Percentiles rank a stretch among this genome's conserved stretches.
These are phyloP conservation scores for Septoria linicola DNA, from an alignment of 2,329 filamentous ascomycete genomes.

Conservation along the genomic window DNA sequence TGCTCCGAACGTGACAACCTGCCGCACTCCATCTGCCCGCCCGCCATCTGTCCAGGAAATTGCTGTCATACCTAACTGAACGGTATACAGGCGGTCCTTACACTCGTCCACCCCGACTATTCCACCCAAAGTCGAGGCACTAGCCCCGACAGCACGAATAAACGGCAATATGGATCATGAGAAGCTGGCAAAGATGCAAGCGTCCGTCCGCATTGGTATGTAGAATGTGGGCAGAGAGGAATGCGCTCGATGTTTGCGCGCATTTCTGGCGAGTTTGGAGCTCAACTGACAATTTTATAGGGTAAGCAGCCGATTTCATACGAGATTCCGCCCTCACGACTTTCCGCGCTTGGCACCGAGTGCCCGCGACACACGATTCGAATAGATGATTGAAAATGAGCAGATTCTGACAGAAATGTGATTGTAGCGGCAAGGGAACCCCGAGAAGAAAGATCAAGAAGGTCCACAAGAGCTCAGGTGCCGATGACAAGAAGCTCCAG, in stretches of 20 bases:
- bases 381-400: not conserved
- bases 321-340: not conserved
- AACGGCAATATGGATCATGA: slow-evolving; percentile 59
- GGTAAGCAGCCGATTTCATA: slow-evolving; percentile 32
- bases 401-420: slow-evolving; percentile 26
- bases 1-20: slow-evolving; percentile 8
- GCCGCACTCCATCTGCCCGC: slow-evolving; percentile 11
- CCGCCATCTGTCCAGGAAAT: slow-evolving; percentile 27
- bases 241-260: not conserved
- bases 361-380: not conserved
- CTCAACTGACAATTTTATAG: slow-evolving; percentile 32
- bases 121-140: slow-evolving; percentile 12
- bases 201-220: slow-evolving; percentile 70
- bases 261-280: not conserved
- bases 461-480: slow-evolving; percentile 84
- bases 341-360: slow-evolving; percentile 5
- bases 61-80: slow-evolving; percentile 25
- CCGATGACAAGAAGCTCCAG: slow-evolving; percentile 99
- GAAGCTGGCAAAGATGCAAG: slow-evolving; percentile 66
- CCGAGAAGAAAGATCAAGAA: slow-evolving; percentile 98
- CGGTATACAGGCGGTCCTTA: slow-evolving; percentile 25
- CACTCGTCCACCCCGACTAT: slow-evolving; percentile 2
- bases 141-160: slow-evolving; percentile 11
- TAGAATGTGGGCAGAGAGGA: not conserved
- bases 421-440: slow-evolving; percentile 85